phyloP scores from a whole-genome alignment of 2,329 filamentous ascomycete species.

The Trichophaea hybrida region DNA sequence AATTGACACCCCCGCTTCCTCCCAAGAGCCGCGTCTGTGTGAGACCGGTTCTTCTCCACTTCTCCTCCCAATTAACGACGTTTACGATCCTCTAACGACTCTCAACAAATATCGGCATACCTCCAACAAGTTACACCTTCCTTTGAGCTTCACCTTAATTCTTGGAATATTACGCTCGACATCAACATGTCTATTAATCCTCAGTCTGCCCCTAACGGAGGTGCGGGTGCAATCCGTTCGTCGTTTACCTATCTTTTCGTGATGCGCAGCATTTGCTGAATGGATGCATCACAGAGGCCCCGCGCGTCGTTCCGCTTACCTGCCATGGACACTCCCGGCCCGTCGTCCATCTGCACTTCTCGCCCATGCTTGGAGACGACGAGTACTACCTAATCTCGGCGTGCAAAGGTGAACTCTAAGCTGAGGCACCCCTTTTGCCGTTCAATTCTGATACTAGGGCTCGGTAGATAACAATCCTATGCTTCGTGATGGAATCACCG shows the following conservation, averaged over 20 bases:
- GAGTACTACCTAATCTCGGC: conserved; percentile 87
- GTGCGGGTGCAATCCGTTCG: conserved; percentile 18
- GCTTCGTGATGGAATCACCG: conserved; percentile 89
- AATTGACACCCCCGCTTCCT: background rate
- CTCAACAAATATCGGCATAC: background rate
- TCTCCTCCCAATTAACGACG: conserved; percentile 7
- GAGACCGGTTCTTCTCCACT: background rate
- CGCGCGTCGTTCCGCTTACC: conserved; percentile 64
- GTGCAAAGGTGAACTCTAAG: conserved; percentile 55
- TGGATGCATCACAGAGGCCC: conserved; percentile 17
- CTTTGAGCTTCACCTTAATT: background rate
- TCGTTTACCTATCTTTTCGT: conserved; percentile 1
- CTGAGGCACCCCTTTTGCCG: background rate
- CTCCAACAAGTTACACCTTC: background rate
- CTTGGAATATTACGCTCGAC: background rate
- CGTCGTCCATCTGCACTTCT: conserved; percentile 84
- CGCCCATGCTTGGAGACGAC: conserved; percentile 64
- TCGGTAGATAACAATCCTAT: conserved; percentile 84
- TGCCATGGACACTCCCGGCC: conserved; percentile 90
- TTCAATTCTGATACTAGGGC: conserved; percentile 1
- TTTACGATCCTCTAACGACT: conserved; percentile 6
- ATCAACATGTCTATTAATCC: conserved; percentile 11
- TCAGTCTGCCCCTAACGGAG: conserved; percentile 15
- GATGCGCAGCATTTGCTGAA: background rate
- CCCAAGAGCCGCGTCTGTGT: background rate